A percentile compares a stretch with the other conserved stretches of the same genome.
Evolutionary conservation across 768 basidiomycete genomes (phyloP).

Genomic region (Punctularia strigosozonata): DNA sequence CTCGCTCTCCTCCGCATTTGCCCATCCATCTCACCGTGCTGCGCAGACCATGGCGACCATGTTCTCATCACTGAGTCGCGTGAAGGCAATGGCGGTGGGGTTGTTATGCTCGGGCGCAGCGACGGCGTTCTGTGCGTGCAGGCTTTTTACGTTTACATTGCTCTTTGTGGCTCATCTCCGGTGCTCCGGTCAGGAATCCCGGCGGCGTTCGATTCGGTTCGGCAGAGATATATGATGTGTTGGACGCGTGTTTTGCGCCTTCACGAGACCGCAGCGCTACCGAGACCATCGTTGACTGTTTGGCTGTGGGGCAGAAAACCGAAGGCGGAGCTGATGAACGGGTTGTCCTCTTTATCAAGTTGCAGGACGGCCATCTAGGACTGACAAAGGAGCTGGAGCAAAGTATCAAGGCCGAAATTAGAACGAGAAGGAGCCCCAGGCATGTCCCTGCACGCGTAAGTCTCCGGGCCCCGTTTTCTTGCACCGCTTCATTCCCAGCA

Average conservation of each 20-base stretch:
- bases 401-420: slow-evolving; percentile 49
- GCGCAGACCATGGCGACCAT: slow-evolving; percentile 62
- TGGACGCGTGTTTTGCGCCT: slow-evolving; percentile 49
- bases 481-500: slow-evolving; percentile 2
- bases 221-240: slow-evolving; percentile 70
- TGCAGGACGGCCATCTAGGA: slow-evolving; percentile 32
- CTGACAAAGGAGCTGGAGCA: slow-evolving; percentile 41
- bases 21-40: background rate
- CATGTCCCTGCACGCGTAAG: slow-evolving; percentile 68
- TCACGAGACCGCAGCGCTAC: slow-evolving; percentile 26
- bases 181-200: slow-evolving; percentile 41
- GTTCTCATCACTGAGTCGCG: slow-evolving; percentile 55
- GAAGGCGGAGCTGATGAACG: slow-evolving; percentile 59
- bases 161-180: slow-evolving; percentile 2
- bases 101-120: slow-evolving; percentile 72
- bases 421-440: slow-evolving; percentile 51
- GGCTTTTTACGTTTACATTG: background rate
- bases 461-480: slow-evolving; percentile 4
- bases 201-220: slow-evolving; percentile 78
- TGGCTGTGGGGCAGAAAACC: slow-evolving; percentile 63
- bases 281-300: slow-evolving; percentile 40
- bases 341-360: slow-evolving; percentile 65
- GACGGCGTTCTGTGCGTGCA: slow-evolving; percentile 73
- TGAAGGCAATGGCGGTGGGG: slow-evolving; percentile 61
- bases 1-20: background rate